Percentiles rank a stretch among this genome's conserved stretches.
Conservation (phyloP, 164 flowering plant species). For the Piper longum region DNA sequence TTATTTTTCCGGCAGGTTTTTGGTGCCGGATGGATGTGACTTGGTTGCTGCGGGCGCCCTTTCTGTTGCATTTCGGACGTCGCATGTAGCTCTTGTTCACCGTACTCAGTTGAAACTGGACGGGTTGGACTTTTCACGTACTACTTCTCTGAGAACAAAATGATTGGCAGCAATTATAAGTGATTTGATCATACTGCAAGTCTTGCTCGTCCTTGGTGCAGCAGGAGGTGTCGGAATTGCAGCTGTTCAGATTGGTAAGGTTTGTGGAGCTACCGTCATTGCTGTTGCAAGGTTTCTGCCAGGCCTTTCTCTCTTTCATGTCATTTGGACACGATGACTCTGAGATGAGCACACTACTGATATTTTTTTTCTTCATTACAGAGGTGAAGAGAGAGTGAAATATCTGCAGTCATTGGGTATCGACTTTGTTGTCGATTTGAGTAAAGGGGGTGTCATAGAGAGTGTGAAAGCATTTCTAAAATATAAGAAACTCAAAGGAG, state of each 20-base stretch:
- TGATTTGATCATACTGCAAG: conserved; percentile 26
- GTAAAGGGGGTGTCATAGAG: conserved; percentile 35
- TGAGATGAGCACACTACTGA: neutral
- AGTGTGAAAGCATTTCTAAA: conserved; percentile 69
- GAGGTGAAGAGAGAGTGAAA: conserved; percentile 77
- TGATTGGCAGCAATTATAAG: neutral
- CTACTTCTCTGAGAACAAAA: neutral
- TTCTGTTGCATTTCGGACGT: conserved; percentile 89
- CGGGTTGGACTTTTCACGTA: conserved; percentile 33
- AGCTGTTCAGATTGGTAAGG: conserved; percentile 94
- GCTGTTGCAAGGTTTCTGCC: conserved; percentile 73
- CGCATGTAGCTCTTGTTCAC: conserved; percentile 87
- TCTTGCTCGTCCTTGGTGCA: conserved; percentile 88
- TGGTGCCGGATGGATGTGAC: conserved; percentile 84
- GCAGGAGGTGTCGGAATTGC: conserved; percentile 98
- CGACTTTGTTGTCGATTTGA: conserved; percentile 69
- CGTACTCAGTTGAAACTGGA: conserved; percentile 49
- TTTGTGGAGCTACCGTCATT: conserved; percentile 71
- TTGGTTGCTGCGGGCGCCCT: conserved; percentile 71
- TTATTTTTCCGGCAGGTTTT: conserved; percentile 24
- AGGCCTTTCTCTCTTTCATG: neutral
- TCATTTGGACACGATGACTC: neutral
- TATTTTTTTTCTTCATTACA: conserved; percentile 16
- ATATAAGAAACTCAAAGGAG: conserved; percentile 73
- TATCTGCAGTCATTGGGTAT: conserved; percentile 66